Base-by-base conservation (phyloP, 768 basidiomycete species). In the Psilocybe subaeruginosa region DNA sequence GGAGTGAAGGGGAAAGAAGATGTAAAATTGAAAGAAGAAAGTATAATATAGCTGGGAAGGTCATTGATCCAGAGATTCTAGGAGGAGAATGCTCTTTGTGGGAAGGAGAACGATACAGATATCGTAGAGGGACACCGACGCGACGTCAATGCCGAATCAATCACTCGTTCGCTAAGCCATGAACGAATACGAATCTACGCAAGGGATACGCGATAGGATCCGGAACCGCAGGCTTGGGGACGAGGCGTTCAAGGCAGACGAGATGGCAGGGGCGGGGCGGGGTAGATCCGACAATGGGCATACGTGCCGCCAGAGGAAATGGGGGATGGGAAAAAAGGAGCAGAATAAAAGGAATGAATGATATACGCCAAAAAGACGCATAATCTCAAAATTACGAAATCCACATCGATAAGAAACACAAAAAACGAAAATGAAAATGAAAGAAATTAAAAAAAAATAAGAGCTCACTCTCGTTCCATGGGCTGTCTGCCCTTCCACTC, bases 401-500 rank as follows among this genome's bases (percentile, higher is more conserved):
- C 35, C 23, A 55, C 12, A 33, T 39, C 50, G 30, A 37, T 14
- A 55, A 62, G 53, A 64, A 63, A 64, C 54, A 58, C 47, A 61
- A 46, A 59, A 59, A 27, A 49, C 33, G 7, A 35, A 23, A 35
- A 35, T 35, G 45, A 55, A 64, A 49, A 59, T 27, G 41, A 57
- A n/a, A 61, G 48, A 14, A 23, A 66, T 49, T 35, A 65, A 59
- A 52, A 47, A 47, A 56, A 61, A 12, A 50, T 4, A 29, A 14
- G 58, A 11, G 79, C 88, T 62, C 63, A 88, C 88, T 88, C 86
- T 67, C 78, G 78, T 59, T 83, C 79, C 90, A 92, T 89, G 19
- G 72, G 70, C 39, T 82, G 82, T 9, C 88, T 78, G 14, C 90
- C 89, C 64, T 88, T 87, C 91, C 89, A 92, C 60, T 89, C 84